Evolutionary conservation across 2,329 filamentous ascomycete genomes (phyloP).

Genomic region (Claviceps cyperi): DNA sequence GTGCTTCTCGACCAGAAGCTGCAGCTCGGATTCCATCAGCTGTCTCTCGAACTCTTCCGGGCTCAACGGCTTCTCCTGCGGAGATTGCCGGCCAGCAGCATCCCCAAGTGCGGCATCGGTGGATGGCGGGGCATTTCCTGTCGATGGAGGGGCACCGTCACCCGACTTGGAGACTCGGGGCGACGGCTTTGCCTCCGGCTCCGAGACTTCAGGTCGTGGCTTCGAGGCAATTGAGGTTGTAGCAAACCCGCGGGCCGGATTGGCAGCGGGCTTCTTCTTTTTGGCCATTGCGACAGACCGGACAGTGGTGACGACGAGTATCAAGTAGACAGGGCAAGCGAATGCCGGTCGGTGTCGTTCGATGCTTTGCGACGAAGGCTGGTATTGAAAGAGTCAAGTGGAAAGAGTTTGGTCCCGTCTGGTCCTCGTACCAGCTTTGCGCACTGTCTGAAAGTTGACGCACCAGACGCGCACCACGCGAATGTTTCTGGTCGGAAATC

Average conservation of each 20-base stretch:
- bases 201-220: constrained; percentile 45
- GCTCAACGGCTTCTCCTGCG: constrained; percentile 40
- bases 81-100: constrained; percentile 3
- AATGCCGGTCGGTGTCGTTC: neutral
- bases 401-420: neutral
- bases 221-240: constrained; percentile 88
- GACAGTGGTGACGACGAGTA: neutral
- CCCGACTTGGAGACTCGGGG: constrained; percentile 14
- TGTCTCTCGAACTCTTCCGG: constrained; percentile 85
- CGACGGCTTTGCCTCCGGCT: constrained; percentile 18
- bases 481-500: too few species aligned
- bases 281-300: constrained; percentile 51
- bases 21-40: constrained; percentile 79
- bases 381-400: neutral
- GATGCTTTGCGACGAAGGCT: too few species aligned
- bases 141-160: constrained; percentile 9
- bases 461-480: too few species aligned
- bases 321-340: neutral
- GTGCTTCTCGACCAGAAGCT: constrained; percentile 74
- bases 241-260: constrained; percentile 83
- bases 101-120: constrained; percentile 5
- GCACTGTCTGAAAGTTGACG: too few species aligned
- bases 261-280: constrained; percentile 80
- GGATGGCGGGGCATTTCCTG: constrained; percentile 15
- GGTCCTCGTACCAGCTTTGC: neutral